Conservation (phyloP, 2,329 filamentous ascomycete genomes). For the Nemania diffusa region DNA sequence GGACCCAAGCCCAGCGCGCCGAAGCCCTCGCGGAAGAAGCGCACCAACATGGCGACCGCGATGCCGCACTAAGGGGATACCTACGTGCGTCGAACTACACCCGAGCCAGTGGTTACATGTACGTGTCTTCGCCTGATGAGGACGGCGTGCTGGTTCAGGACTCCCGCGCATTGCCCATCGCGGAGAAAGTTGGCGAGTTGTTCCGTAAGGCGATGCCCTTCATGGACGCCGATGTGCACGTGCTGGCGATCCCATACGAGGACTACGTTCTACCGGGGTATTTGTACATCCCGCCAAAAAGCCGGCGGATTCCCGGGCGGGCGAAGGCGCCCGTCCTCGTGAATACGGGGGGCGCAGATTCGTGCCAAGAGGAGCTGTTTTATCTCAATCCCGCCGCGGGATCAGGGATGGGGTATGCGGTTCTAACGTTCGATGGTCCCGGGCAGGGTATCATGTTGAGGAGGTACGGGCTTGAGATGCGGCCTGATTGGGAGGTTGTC, state of each 20-base stretch:
- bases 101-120: conserved; percentile 47
- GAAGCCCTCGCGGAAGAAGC: conserved; percentile 52
- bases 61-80: conserved; percentile 50
- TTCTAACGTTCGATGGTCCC: conserved; percentile 54
- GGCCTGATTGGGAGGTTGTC: conserved; percentile 25
- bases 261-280: conserved; percentile 14
- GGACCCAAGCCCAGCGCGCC: conserved; percentile 46
- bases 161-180: conserved; percentile 22
- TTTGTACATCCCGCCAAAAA: conserved; percentile 15
- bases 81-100: conserved; percentile 56
- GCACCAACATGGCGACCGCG: conserved; percentile 43
- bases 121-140: conserved; percentile 18
- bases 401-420: conserved; percentile 49
- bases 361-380: conserved; percentile 50
- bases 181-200: conserved; percentile 10
- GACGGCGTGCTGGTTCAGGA: conserved; percentile 24
- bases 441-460: conserved; percentile 51
- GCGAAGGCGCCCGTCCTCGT: conserved; percentile 46
- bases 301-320: conserved; percentile 7
- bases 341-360: conserved; percentile 46
- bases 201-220: conserved; percentile 20
- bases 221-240: conserved; percentile 13
- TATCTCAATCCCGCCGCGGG: conserved; percentile 39
- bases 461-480: conserved; percentile 13
- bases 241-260: conserved; percentile 21